Evolutionary conservation across 2,329 filamentous ascomycete genomes (phyloP).

Genomic region (Cladosporium sp.): DNA sequence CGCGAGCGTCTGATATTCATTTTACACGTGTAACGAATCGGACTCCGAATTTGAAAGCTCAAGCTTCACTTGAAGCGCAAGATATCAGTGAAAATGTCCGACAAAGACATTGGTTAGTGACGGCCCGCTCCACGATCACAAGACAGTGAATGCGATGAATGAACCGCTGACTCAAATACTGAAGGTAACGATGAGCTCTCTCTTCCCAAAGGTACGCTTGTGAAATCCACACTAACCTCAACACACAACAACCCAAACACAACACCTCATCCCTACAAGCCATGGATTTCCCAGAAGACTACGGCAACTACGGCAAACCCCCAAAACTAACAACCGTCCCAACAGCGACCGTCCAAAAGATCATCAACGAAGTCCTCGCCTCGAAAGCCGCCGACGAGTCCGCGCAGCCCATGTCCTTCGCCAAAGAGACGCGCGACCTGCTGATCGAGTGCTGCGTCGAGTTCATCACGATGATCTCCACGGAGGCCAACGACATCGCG

Average conservation of each 20-base stretch:
- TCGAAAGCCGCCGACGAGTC: slow-evolving; percentile 39
- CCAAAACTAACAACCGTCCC: slow-evolving; percentile 3
- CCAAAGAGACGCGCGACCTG: slow-evolving; percentile 89
- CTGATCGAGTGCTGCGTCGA: slow-evolving; percentile 98
- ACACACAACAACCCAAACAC: background rate
- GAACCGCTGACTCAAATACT: background rate
- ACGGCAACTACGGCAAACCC: background rate
- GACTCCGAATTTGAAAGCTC: too few species aligned
- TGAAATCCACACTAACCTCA: background rate
- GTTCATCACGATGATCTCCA: slow-evolving; percentile 97
- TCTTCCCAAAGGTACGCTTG: slow-evolving; percentile 47
- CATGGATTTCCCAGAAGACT: background rate
- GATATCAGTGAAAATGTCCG: slow-evolving; percentile 39
- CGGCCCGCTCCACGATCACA: background rate
- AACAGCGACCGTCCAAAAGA: slow-evolving; percentile 66
- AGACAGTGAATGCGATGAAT: slow-evolving; percentile 1
- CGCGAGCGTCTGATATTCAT: background rate
- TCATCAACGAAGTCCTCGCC: slow-evolving; percentile 88
- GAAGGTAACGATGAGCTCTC: slow-evolving; percentile 51
- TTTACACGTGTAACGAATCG: background rate
- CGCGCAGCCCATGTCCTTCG: slow-evolving; percentile 62
- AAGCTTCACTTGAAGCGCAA: too few species aligned
- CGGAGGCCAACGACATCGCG: slow-evolving; percentile 96
- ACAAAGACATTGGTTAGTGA: slow-evolving; percentile 44
- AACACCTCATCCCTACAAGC: background rate